Conservation (phyloP, 2,329 filamentous ascomycete genomes). For the Sordariomycetes sp. region DNA sequence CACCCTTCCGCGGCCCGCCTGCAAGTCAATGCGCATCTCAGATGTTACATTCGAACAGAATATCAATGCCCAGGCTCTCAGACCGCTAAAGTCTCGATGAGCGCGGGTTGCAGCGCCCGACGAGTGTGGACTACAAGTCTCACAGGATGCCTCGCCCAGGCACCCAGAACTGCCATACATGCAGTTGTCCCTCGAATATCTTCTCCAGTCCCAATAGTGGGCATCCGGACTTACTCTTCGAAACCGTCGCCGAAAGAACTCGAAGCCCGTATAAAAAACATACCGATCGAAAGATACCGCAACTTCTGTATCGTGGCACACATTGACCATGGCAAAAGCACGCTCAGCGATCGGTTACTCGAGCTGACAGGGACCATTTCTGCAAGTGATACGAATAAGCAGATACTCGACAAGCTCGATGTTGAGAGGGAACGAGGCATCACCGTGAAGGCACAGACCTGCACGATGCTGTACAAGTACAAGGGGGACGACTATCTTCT, state of each 20-base stretch:
- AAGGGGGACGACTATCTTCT: constrained; percentile 81
- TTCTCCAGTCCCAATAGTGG: neutral
- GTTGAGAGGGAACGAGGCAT: constrained; percentile 94
- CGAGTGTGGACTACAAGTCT: constrained; percentile 26
- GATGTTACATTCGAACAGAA: too few species aligned
- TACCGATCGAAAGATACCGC: constrained; percentile 71
- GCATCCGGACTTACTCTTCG: constrained; percentile 4
- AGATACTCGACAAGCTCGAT: constrained; percentile 93
- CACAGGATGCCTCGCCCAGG: constrained; percentile 15
- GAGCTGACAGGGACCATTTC: constrained; percentile 92
- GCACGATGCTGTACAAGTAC: constrained; percentile 92
- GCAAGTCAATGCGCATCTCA: too few species aligned
- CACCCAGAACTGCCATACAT: constrained; percentile 5
- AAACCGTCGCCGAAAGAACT: constrained; percentile 23
- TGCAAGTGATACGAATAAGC: constrained; percentile 73
- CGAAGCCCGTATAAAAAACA: constrained; percentile 53
- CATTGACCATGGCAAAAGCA: constrained; percentile 98
- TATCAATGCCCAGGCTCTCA: constrained; percentile 2
- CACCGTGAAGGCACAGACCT: constrained; percentile 97
- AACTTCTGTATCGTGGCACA: constrained; percentile 99
- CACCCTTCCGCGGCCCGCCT: too few species aligned
- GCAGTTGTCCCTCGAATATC: neutral
- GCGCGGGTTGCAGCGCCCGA: constrained; percentile 23
- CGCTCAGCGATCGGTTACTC: constrained; percentile 82
- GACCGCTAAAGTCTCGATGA: constrained; percentile 24